Evolutionary conservation across 305 asterid genomes (phyloP).

Genomic region (Fraxinus sp.): DNA sequence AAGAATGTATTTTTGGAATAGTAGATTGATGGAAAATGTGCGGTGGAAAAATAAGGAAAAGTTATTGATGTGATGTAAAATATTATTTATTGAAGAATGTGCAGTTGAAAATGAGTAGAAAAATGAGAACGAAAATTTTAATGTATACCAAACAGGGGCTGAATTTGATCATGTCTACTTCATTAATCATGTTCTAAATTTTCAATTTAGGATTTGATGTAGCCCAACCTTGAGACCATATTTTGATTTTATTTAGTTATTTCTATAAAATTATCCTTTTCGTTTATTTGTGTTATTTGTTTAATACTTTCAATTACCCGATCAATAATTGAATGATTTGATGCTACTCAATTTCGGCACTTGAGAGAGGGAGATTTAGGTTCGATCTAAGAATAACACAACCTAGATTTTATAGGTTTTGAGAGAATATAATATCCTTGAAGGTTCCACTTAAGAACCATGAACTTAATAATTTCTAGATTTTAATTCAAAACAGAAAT

Average conservation of each 20-base stretch:
- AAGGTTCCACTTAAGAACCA: not conserved
- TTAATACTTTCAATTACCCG: not conserved
- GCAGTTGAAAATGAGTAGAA: too few species aligned
- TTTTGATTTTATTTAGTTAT: not conserved
- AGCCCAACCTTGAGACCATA: not conserved
- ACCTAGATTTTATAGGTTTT: not conserved
- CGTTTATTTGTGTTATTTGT: not conserved
- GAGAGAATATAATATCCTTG: not conserved
- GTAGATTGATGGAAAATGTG: too few species aligned
- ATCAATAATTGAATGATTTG: not conserved
- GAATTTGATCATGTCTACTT: not conserved
- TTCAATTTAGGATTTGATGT: not conserved
- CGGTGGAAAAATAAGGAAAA: too few species aligned
- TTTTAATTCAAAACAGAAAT: too few species aligned
- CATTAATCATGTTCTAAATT: not conserved
- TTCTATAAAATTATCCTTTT: not conserved
- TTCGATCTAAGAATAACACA: not conserved
- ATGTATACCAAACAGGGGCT: too few species aligned
- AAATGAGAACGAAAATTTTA: too few species aligned
- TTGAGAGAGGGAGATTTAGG: too few species aligned
- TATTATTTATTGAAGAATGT: too few species aligned
- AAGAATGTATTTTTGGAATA: too few species aligned
- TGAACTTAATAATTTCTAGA: not conserved
- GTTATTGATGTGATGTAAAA: too few species aligned
- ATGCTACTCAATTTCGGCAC: not conserved